phyloP scores from a whole-genome alignment of 2,329 filamentous ascomycete species.

The Epicoccum sorghinum region DNA sequence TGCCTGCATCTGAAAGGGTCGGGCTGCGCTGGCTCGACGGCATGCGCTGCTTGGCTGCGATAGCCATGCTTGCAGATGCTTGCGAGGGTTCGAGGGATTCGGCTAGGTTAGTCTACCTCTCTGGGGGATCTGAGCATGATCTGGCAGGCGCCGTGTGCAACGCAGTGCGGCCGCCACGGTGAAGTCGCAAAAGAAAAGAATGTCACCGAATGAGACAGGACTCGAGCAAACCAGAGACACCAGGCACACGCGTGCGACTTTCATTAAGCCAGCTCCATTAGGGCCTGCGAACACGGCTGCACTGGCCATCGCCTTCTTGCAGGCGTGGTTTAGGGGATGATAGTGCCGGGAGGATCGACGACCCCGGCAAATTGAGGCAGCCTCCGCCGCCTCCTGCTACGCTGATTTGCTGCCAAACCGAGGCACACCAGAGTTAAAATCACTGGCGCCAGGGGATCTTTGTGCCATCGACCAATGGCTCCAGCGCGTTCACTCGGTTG shows the following conservation, averaged over 20 bases:
- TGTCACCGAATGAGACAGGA: constrained; percentile 13
- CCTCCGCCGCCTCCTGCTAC: neutral
- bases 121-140: constrained; percentile 28
- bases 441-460: constrained; percentile 8
- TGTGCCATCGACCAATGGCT: constrained; percentile 3
- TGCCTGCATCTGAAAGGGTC: constrained; percentile 89
- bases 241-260: constrained; percentile 18
- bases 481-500: neutral
- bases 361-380: constrained; percentile 9
- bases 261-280: constrained; percentile 18
- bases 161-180: constrained; percentile 3
- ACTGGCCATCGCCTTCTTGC: constrained; percentile 11
- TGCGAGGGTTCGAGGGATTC: constrained; percentile 17
- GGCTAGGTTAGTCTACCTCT: constrained; percentile 27
- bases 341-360: constrained; percentile 18
- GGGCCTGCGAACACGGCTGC: constrained; percentile 13
- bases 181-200: constrained; percentile 10
- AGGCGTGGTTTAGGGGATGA: constrained; percentile 13
- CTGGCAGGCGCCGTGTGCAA: constrained; percentile 7
- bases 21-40: constrained; percentile 52
- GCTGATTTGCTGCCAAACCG: constrained; percentile 9
- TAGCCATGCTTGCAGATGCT: constrained; percentile 23
- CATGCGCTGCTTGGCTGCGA: constrained; percentile 26
- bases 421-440: constrained; percentile 11
- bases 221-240: constrained; percentile 10